Conservation (phyloP, 352 stramenopile species). For the Phytophthora foliorum region DNA sequence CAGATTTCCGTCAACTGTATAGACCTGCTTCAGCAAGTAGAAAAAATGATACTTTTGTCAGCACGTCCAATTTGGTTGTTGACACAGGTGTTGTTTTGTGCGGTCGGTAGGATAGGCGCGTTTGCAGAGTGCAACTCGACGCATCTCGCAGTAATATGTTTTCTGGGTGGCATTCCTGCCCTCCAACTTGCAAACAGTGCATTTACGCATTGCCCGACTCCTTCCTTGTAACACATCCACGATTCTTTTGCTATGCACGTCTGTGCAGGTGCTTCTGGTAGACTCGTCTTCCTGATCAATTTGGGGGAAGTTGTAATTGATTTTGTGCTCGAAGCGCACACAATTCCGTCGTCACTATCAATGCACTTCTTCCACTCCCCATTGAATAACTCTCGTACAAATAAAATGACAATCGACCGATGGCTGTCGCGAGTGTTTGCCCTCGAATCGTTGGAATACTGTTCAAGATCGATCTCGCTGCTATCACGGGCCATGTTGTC, state of each 20-base stretch:
- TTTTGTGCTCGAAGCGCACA: not conserved
- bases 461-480: constrained; percentile 32
- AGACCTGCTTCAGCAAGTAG: constrained; percentile 5
- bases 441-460: constrained; percentile 16
- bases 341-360: not conserved
- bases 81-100: not conserved
- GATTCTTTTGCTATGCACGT: constrained; percentile 14
- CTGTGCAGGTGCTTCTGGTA: no score
- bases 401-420: not conserved
- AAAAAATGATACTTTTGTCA: constrained; percentile 12
- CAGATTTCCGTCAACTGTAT: constrained; percentile 7
- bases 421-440: not conserved
- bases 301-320: no score
- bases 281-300: no score
- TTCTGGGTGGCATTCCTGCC: constrained; percentile 5
- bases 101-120: not conserved
- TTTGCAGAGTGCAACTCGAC: constrained; percentile 1
- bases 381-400: not conserved
- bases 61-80: constrained; percentile 2
- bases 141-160: constrained; percentile 14
- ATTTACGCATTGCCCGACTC: not conserved
- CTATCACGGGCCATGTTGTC: no score
- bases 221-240: constrained; percentile 4
- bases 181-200: constrained; percentile 9
- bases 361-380: not conserved